Percentiles rank a stretch among this genome's conserved stretches.
Conservation (phyloP, 2,329 filamentous ascomycete genomes). For the Colletotrichum tropicale region DNA sequence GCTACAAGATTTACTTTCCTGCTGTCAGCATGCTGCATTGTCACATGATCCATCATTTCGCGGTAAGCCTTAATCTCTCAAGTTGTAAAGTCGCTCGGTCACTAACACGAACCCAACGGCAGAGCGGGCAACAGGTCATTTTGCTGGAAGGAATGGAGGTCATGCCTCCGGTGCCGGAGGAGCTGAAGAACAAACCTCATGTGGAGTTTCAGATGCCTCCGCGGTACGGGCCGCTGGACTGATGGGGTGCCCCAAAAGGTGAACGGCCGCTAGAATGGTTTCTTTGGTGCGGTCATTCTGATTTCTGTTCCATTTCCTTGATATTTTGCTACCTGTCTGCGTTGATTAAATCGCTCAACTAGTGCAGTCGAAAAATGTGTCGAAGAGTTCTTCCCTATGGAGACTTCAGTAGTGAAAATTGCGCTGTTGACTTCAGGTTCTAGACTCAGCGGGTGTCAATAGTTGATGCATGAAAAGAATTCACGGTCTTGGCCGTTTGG, state of each 20-base stretch:
- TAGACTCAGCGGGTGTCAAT: background rate
- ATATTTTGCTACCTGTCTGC: rapidly evolving
- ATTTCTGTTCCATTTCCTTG: background rate
- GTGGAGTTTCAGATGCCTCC: background rate
- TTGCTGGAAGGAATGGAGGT: slow-evolving; percentile 8
- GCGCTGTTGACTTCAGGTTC: rapidly evolving
- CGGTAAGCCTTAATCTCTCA: background rate
- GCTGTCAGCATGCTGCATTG: slow-evolving; percentile 10
- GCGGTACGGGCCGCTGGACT: slow-evolving; percentile 1
- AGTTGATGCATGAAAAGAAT: rapidly evolving
- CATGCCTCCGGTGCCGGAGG: background rate
- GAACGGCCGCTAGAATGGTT: background rate
- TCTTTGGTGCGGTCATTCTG: background rate
- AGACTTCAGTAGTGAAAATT: rapidly evolving
- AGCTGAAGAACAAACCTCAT: background rate
- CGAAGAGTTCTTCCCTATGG: rapidly evolving
- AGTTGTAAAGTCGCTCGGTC: background rate
- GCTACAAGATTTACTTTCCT: background rate
- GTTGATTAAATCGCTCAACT: rapidly evolving
- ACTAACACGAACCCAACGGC: rapidly evolving
- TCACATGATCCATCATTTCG: slow-evolving; percentile 14
- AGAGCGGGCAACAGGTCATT: slow-evolving; percentile 7
- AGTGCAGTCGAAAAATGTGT: rapidly evolving
- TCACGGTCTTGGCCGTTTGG: background rate
- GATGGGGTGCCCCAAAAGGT: background rate